Percentiles rank a stretch among this genome's conserved stretches.
Conservation (phyloP, 2,329 filamentous ascomycete genomes). For the Paraconiothyrium brasiliense region DNA sequence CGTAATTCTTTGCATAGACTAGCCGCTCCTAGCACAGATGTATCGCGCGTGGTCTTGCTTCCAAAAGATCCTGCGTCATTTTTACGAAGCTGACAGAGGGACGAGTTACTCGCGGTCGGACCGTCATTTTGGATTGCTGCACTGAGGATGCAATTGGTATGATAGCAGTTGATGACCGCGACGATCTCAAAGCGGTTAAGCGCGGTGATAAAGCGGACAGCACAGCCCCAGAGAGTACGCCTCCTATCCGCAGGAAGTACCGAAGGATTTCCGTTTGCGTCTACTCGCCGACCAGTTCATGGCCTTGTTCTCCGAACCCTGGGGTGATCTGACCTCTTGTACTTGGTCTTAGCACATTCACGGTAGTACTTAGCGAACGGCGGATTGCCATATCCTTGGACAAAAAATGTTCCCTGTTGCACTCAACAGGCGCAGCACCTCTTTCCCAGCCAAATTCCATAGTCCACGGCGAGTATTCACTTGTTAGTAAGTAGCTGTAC, state of each 20-base stretch:
- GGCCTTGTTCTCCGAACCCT: not conserved
- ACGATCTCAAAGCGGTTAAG: not conserved
- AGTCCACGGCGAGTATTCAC: not conserved
- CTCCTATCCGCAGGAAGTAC: not conserved
- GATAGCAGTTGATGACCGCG: not conserved
- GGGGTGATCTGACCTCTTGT: not conserved
- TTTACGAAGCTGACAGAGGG: constrained; percentile 1
- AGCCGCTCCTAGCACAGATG: not conserved
- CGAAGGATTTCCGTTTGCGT: constrained; percentile 1
- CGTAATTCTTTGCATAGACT: not conserved
- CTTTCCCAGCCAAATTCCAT: not conserved
- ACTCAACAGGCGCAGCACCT: not conserved
- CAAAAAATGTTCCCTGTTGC: not conserved
- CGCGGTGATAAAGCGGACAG: not conserved
- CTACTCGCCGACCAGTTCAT: not conserved
- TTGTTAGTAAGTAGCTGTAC: not conserved
- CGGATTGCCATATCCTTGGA: not conserved
- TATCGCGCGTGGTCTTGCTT: not conserved
- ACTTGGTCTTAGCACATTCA: not conserved
- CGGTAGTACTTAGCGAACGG: not conserved
- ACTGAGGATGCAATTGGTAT: not conserved
- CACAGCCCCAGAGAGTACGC: constrained; percentile 1
- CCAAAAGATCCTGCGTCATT: not conserved
- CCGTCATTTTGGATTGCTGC: not conserved
- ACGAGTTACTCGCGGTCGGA: not conserved